Conservation (phyloP, 23 red algal genomes). For the Gracilaria domingensis region DNA sequence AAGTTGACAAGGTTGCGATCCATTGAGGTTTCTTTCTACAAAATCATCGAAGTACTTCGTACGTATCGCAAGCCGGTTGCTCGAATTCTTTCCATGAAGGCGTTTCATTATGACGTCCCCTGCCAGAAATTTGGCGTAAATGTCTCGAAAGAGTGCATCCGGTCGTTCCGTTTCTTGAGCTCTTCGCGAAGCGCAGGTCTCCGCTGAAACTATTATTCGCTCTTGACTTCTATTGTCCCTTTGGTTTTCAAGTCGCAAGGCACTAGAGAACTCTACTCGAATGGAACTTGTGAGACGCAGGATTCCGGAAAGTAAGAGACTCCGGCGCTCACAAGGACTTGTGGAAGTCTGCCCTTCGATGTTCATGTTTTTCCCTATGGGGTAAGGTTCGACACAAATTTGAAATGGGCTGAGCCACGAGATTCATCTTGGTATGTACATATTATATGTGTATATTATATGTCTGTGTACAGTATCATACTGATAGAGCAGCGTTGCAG, state of each 20-base stretch:
- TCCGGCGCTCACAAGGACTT: not conserved
- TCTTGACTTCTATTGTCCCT: not conserved
- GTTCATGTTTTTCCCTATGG: not conserved
- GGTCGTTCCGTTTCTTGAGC: not conserved
- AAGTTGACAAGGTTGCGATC: conserved; percentile 11
- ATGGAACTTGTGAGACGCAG: not conserved
- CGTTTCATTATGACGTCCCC: not conserved
- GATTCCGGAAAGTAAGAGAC: not conserved
- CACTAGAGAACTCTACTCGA: not conserved
- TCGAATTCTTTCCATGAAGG: not conserved
- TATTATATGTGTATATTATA: no score
- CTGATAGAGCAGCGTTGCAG: no score
- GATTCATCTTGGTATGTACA: no score
- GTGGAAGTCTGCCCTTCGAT: not conserved
- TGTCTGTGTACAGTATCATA: no score
- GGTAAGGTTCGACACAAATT: not conserved
- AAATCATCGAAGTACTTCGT: conserved; percentile 81
- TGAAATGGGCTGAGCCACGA: no score
- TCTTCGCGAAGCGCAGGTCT: not conserved
- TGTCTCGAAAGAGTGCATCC: conserved; percentile 5
- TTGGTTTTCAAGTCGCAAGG: not conserved
- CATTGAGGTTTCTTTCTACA: conserved; percentile 9
- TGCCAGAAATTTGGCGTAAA: not conserved
- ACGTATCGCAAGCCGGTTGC: conserved; percentile 50
- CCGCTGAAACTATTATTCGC: not conserved